These are phyloP conservation scores for Scorias spongiosa DNA, from an alignment of 2,329 filamentous ascomycete genomes.

Conservation along the genomic window DNA sequence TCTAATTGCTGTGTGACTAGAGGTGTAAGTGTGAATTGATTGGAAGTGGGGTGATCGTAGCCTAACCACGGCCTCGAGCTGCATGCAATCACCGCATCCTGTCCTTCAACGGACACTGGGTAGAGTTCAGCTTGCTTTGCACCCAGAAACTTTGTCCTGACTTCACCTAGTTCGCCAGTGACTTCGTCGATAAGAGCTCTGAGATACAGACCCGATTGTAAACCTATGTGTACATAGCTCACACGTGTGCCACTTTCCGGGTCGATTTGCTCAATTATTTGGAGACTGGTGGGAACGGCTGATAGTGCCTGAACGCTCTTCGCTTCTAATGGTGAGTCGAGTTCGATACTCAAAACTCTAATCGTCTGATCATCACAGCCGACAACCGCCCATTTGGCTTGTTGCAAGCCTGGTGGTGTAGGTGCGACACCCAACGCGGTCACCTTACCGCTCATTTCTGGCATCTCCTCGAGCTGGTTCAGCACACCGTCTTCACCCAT, in stretches of 20 bases:
- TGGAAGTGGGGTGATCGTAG: constrained; percentile 76
- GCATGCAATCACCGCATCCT: constrained; percentile 68
- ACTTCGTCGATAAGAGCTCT: constrained; percentile 89
- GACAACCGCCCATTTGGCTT: constrained; percentile 87
- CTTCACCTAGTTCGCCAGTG: constrained; percentile 89
- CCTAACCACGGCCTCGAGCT: constrained; percentile 94
- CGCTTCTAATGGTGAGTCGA: constrained; percentile 73
- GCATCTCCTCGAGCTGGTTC: constrained; percentile 56
- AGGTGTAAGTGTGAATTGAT: constrained; percentile 82
- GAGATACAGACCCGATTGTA: constrained; percentile 91
- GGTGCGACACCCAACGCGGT: constrained; percentile 88
- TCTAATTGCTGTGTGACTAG: constrained; percentile 60
- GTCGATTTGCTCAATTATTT: constrained; percentile 91
- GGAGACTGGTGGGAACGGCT: constrained; percentile 72
- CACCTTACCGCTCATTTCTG: constrained; percentile 88
- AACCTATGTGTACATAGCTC: constrained; percentile 85
- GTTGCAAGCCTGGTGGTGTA: constrained; percentile 73
- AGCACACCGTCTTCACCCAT: constrained; percentile 93
- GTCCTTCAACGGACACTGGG: constrained; percentile 72
- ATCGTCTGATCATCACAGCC: constrained; percentile 96
- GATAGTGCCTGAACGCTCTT: constrained; percentile 91
- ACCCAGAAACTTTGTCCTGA: constrained; percentile 83
- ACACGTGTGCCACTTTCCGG: constrained; percentile 78
- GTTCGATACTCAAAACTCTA: constrained; percentile 42
- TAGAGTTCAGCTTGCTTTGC: constrained; percentile 82